Evolutionary conservation across 1,284 basidiomycete genomes (phyloP).

Genomic region (Sanghuangporus sanghuang): DNA sequence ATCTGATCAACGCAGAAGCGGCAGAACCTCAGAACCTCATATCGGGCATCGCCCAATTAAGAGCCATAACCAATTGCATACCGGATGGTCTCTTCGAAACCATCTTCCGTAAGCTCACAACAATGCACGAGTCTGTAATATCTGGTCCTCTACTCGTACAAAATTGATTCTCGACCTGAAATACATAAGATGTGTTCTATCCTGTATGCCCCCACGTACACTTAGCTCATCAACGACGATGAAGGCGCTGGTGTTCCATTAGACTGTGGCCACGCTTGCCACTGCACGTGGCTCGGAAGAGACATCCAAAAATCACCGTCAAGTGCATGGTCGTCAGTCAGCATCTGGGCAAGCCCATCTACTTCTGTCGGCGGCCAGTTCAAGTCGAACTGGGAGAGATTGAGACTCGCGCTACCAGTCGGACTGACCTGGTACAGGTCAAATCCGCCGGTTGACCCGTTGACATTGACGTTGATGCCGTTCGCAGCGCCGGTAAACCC

Average conservation of each 20-base stretch:
- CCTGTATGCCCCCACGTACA: background rate
- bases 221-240: background rate
- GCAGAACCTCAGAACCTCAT: too few species aligned
- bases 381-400: conserved; percentile 16
- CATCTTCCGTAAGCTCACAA: too few species aligned
- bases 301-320: conserved; percentile 19
- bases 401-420: background rate
- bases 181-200: too few species aligned
- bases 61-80: too few species aligned
- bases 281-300: conserved; percentile 11
- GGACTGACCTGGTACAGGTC: conserved; percentile 8
- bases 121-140: too few species aligned
- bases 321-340: conserved; percentile 16
- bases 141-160: too few species aligned
- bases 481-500: background rate
- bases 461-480: background rate
- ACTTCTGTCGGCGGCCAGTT: conserved; percentile 17
- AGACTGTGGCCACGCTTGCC: conserved; percentile 16
- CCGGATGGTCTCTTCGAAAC: too few species aligned
- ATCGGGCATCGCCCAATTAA: too few species aligned
- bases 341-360: conserved; percentile 16
- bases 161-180: too few species aligned
- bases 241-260: background rate
- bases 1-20: too few species aligned
- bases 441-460: background rate